Base-by-base conservation (phyloP, 2,329 filamentous ascomycete species). In the Aspergillus neotritici region DNA sequence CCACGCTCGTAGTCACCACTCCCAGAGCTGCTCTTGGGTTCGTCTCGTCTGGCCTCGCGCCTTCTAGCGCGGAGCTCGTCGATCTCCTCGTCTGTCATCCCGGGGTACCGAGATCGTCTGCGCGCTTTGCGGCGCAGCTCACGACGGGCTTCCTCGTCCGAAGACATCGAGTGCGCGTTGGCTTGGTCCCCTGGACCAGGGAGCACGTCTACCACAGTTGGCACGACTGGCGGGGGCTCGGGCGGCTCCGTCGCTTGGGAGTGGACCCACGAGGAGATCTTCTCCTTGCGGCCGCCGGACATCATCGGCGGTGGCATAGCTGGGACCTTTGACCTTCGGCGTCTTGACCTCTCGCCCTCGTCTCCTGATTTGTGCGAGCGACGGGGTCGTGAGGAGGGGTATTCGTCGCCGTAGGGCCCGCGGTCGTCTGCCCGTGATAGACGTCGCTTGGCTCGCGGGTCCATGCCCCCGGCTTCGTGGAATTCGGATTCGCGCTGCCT, bases 181-280 rank as follows among this genome's bases (percentile, higher is more conserved):
- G 46, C 52, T 6, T 48, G 57, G 21, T 55, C 58, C 3, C 44
- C 55, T 1, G 57, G 54, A 4, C 55, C 60, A 2, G 63, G 65
- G 2, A 60, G 61, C 37, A 65, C 47, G 40, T 75, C 72, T 14
- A 74, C 49, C 15, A 75, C 65, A 7, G 72, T 74, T 3, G 63
- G 64, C 8, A 71, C 64, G 12, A 74, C 59, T 21, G 66, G 70
- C 3, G 72, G 72, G 7, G 68, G 63, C 40, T 73, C 71, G 0
- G 72, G 71, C 12, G 71, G 72, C 14, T 75, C 71, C 17, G 64
- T 66, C 7, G 65, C 60, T 51, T 73, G 71, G 2, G 69, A 71
- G 46, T 74, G 62, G 6, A 75, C 64, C 72, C 72, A 75, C 5
- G 69, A 72, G 6, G 70, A 71, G 29, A 70, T 75, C 54, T 75